Percentiles rank a stretch among this genome's conserved stretches.
These are phyloP conservation scores for Acorus calamus DNA, from an alignment of 106 monocot genomes.

Conservation along the genomic window DNA sequence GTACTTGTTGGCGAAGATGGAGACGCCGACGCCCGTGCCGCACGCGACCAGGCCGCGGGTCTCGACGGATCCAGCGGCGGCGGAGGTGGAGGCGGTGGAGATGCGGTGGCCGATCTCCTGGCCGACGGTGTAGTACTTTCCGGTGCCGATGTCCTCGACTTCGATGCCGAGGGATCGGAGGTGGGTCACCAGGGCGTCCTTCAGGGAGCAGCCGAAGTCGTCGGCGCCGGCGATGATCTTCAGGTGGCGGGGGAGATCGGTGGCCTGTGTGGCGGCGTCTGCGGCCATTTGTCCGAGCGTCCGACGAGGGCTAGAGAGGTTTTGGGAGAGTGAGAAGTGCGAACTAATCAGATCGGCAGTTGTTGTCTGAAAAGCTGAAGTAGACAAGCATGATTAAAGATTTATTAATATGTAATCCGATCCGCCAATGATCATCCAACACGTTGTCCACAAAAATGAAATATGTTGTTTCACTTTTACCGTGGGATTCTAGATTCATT, in stretches of 20 bases:
- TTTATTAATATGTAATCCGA: too few species aligned
- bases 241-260: conserved; percentile 3
- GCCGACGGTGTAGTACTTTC: conserved; percentile 73
- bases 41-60: conserved; percentile 68
- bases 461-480: too few species aligned
- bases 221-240: conserved; percentile 68
- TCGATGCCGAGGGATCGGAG: conserved; percentile 48
- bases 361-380: too few species aligned
- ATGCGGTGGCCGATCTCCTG: conserved; percentile 34
- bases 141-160: conserved; percentile 59
- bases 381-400: too few species aligned
- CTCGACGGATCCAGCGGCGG: conserved; percentile 5
- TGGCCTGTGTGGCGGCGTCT: not conserved
- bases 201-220: conserved; percentile 53
- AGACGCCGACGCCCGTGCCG: conserved; percentile 82
- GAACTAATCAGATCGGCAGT: too few species aligned
- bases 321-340: too few species aligned
- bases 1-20: conserved; percentile 93
- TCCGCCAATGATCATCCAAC: too few species aligned
- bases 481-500: too few species aligned
- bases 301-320: too few species aligned
- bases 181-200: conserved; percentile 56
- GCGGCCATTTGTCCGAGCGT: not conserved
- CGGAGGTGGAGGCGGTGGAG: too few species aligned
- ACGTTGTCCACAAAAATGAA: too few species aligned